Base-by-base conservation (phyloP, 1,284 basidiomycete genomes). In the Phellopilus nigrolimitatus region DNA sequence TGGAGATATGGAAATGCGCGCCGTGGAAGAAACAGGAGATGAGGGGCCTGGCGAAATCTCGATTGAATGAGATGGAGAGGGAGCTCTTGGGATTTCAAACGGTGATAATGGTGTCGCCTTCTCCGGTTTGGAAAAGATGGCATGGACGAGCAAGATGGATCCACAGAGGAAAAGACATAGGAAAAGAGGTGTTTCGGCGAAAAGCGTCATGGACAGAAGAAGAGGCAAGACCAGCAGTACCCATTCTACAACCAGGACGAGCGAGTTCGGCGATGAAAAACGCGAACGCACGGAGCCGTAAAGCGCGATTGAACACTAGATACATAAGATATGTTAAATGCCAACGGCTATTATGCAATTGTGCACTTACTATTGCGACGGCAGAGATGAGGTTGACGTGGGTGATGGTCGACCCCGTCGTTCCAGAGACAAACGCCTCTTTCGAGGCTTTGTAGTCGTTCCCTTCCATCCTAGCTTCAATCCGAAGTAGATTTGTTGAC, bases 401-500 rank as follows among this genome's bases (percentile, higher is more conserved):
- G 2, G 68, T 68, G 8, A 97, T 73, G 3, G 82, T 82, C 0
- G 88, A 88, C 1, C 95, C 95, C 2, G 77, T 79, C 67, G 80
- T 81, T 39, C 84, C 82, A 13, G 91, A 84, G 41, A 95, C 88
- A 62, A 94, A 98, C 0, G 81, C 83, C 71, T 95, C 89, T 68
- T 97, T 97, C 21, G 78, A 81, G 13, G 74, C 59, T 68, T 93
- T 95, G 76, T 97, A 97, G 60, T 72, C 68, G n/a, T 21, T 41
- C 6, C 9, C 30, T 19, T 52, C 28, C 31, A 34, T 36, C 24
- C 24, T 15, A 25, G 39, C 1, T 21, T 9, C 31, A 33, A 33
- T 33, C 3, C n/a, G 6, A 7, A 3, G 31, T 6, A 3, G 31
- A 3, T 33, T 33, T 33, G 31, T 12, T n/a, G n/a, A n/a, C n/a